Evolutionary conservation across 2,329 filamentous ascomycete species (phyloP), one percentile per base, ranked within the genome.

Genomic region (Ceratocystis alfenasii): DNA sequence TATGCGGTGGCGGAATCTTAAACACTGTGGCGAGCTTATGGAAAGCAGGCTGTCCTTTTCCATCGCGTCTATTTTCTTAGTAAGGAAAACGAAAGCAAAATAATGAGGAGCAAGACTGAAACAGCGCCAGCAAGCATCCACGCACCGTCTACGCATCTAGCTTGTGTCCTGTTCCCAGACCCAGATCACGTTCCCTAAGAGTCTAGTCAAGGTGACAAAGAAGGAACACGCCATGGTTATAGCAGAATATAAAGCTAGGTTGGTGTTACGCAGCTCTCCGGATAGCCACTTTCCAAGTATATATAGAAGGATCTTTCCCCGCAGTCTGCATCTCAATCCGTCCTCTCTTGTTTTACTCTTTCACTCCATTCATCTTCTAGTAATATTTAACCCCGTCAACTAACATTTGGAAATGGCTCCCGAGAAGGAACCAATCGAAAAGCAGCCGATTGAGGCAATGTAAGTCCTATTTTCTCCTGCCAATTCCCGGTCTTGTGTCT

Each of bases 221-320:
- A 41, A 41, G 36, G 36, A 41, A 41, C 10, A 41, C 36, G 36
- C 36, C 36, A 41, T 12, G 36, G 10, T 15, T 15, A 41, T 12
- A 41, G 10, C 4, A 41, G 36, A 41, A 41, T 4, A 41, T 41
- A 41, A 41, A 41, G 20, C 48, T 50, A 50, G 48, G n/a, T 22
- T 22, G 8, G 6, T 53, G 48, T 53, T 41, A 41, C 48, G 46
- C 46, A 48, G n/a, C 17, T 22, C 17, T 53, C 15, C 8, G 20
- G 48, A 53, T 25, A 5, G 6, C 22, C 10, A 6, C 48, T 4
- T 28, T 6, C 10, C 7, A 20, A 22, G 48, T 59, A 59, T 59
- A 59, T 59, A 59, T n/a, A 59, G 28, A 59, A 59, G 30, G 55
- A 8, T 28, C 48, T 53, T 59, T 59, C 30, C 55, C 55, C 28